phyloP scores from a whole-genome alignment of 1,139 yeast species.

The Entelexis sorbosivorans region DNA sequence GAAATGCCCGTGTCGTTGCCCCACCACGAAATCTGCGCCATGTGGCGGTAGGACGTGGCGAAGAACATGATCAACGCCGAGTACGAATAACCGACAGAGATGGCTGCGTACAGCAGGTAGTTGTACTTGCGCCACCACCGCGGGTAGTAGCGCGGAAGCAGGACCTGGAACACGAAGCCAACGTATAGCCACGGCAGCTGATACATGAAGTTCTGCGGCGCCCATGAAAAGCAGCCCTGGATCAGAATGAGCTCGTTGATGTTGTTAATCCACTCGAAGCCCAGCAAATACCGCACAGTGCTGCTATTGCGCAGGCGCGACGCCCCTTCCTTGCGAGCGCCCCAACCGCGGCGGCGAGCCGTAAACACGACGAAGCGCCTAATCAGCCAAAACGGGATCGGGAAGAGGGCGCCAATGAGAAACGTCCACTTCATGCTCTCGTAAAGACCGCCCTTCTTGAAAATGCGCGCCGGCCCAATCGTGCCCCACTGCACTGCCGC shows the following conservation, averaged over 20 bases:
- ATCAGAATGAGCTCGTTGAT: constrained; percentile 45
- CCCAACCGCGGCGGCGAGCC: constrained; percentile 34
- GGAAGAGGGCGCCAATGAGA: constrained; percentile 43
- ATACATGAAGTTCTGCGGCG: constrained; percentile 43
- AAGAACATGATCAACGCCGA: constrained; percentile 27
- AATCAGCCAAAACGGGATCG: constrained; percentile 36
- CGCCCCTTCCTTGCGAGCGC: constrained; percentile 8
- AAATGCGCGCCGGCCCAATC: constrained; percentile 54
- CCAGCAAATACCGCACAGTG: constrained; percentile 1
- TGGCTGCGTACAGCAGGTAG: constrained; percentile 47
- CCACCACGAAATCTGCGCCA: constrained; percentile 42
- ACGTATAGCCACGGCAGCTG: constrained; percentile 43
- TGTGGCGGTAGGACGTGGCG: constrained; percentile 28
- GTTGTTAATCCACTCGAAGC: constrained; percentile 37
- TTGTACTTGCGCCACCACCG: constrained; percentile 47
- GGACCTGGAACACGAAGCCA: constrained; percentile 34
- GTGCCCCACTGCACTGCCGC: constrained; percentile 37
- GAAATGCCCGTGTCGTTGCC: constrained; percentile 39
- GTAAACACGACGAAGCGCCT: constrained; percentile 34
- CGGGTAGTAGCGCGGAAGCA: constrained; percentile 37
- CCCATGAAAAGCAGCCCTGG: constrained; percentile 35
- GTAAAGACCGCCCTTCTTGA: constrained; percentile 34
- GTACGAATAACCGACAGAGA: constrained; percentile 49
- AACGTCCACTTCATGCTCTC: constrained; percentile 43
- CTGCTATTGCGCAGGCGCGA: constrained; percentile 9